Evolutionary conservation across 805 yeast species (phyloP), one percentile per base, ranked within the genome.

Genomic region (Cyberlindnera americana): DNA sequence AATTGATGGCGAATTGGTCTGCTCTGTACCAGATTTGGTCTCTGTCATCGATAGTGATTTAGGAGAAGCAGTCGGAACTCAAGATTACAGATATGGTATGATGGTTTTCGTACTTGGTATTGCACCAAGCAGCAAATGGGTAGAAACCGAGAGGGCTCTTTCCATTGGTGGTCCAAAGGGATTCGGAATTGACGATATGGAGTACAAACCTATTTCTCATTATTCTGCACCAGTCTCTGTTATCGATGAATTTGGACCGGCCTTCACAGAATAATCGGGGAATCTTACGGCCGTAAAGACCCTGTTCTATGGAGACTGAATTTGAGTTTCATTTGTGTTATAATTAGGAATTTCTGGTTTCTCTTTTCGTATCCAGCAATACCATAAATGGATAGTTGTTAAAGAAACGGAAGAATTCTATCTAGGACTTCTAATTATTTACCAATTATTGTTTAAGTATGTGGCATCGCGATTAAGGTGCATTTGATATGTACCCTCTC

Each of bases 51-150:
- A 70, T 48, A 52, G 62, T 8, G 70, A 67, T 28, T 55, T 64
- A 23, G 74, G 74, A 26, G 73, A 67, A 40, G 73, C 73, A 12
- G 64, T 69, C 10, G 75, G 75, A 8, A 69, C 73, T 2, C 72
- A 67, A n/a, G 75, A 70, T 26, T 70, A 69, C 47, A 49, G 73
- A 29, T 70, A 70, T 47, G 75, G 75, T 5, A 41, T 70, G 35
- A 38, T 64, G 27, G 74, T 70, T 13, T 66, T 65, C 54, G 75
- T 70, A 2, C 44, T 70, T 16, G 72, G 60, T 14, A 56, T 67
- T 39, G 61, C 72, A 5, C 70, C 72, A 29, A 51, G 57, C 38
- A 47, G 53, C 39, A 49, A 56, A 41, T 69, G 73, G 73, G 58
- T 62, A 3, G 60, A 59, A 17, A 53, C 67, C 4, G 61, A 59